Percentiles rank a stretch among this genome's conserved stretches.
These are phyloP conservation scores for Cystobasidium sp. DNA, from an alignment of 1,284 basidiomycete species.

Conservation along the genomic window DNA sequence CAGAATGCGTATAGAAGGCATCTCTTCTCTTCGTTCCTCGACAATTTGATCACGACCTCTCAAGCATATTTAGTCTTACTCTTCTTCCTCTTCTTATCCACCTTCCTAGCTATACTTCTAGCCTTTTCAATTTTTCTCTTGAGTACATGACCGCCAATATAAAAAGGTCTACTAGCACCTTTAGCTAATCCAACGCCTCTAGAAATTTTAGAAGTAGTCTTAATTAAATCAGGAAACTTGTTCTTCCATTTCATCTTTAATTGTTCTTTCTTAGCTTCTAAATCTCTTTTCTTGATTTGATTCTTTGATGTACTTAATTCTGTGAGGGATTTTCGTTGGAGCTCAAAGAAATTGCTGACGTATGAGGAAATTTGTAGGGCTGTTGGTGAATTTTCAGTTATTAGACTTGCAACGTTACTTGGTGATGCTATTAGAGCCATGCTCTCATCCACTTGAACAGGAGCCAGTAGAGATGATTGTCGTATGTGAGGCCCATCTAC, in stretches of 20 bases:
- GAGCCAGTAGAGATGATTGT: neutral
- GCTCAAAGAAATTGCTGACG: neutral
- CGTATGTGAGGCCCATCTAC: neutral
- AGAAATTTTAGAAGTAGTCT: constrained; percentile 22
- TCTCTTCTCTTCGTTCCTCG: neutral
- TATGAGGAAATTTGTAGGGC: constrained; percentile 20
- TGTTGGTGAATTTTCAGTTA: constrained; percentile 29
- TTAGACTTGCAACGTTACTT: constrained; percentile 17
- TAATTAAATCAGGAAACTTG: constrained; percentile 24
- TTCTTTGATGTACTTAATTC: constrained; percentile 47
- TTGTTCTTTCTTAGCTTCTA: constrained; percentile 44
- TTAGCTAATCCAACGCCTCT: constrained; percentile 25
- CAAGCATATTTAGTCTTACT: neutral
- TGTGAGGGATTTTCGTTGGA: constrained; percentile 3
- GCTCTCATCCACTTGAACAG: constrained; percentile 23
- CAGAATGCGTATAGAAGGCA: neutral
- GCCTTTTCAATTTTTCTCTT: constrained; percentile 21
- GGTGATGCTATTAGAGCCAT: constrained; percentile 17
- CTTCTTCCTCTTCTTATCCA: constrained; percentile 36
- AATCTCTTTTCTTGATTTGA: constrained; percentile 49
- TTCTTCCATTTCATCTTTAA: constrained; percentile 47
- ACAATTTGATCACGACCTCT: neutral
- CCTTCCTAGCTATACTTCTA: constrained; percentile 31
- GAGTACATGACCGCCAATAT: constrained; percentile 20
- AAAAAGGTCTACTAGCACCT: constrained; percentile 23